Evolutionary conservation across 306 rosid genomes (phyloP).

Genomic region (Sophora flavescens): DNA sequence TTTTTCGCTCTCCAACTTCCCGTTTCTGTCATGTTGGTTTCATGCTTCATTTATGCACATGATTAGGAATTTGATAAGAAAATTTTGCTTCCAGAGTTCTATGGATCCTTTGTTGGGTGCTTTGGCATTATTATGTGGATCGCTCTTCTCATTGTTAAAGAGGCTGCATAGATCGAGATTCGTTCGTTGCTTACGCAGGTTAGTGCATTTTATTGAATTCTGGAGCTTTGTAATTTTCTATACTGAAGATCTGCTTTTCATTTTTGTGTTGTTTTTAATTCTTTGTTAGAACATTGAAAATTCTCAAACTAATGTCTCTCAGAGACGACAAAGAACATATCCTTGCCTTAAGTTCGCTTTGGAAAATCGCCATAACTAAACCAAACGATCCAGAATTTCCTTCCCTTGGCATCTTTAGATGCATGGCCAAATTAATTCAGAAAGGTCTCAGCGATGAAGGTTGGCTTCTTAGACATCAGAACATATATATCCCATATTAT

Average conservation of each 20-base stretch:
- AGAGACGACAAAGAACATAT: no score
- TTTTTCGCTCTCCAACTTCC: slow-evolving; percentile 26
- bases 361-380: no score
- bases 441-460: no score
- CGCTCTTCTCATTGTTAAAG: slow-evolving; percentile 55
- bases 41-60: slow-evolving; percentile 24
- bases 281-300: slow-evolving; percentile 18
- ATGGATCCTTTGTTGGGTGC: slow-evolving; percentile 75
- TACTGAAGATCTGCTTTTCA: slow-evolving; percentile 32
- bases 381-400: no score
- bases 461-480: no score
- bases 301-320: no score
- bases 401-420: no score
- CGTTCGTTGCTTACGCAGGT: slow-evolving; percentile 68
- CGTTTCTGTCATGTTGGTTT: slow-evolving; percentile 35
- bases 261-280: neutral
- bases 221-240: slow-evolving; percentile 31
- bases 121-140: slow-evolving; percentile 65
- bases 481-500: no score
- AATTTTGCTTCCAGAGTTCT: slow-evolving; percentile 74
- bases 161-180: slow-evolving; percentile 64
- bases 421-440: no score
- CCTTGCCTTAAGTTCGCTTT: no score
- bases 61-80: slow-evolving; percentile 38
- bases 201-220: slow-evolving; percentile 42